These are phyloP conservation scores for Xanthoconium purpureum DNA, from an alignment of 768 basidiomycete species.

Conservation along the genomic window DNA sequence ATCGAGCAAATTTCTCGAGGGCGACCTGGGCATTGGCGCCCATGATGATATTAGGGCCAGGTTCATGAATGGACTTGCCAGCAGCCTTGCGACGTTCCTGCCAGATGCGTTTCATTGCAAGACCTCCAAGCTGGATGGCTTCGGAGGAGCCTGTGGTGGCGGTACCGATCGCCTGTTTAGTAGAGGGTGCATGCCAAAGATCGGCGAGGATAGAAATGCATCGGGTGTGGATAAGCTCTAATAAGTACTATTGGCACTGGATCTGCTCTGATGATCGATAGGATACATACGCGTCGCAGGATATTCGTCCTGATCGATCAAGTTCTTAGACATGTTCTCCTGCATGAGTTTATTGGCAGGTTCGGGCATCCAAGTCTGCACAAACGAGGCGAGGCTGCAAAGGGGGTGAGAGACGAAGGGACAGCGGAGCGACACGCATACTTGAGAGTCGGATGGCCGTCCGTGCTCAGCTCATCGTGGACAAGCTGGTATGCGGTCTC, in stretches of 20 bases:
- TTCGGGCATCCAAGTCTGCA: slow-evolving; percentile 62
- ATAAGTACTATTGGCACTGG: not conserved
- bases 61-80: slow-evolving; percentile 64
- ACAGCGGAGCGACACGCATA: not conserved
- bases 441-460: slow-evolving; percentile 56
- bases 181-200: slow-evolving; percentile 63
- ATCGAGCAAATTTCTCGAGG: slow-evolving; percentile 67
- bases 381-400: slow-evolving; percentile 55
- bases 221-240: slow-evolving; percentile 44
- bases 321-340: slow-evolving; percentile 65
- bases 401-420: not conserved
- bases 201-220: slow-evolving; percentile 58
- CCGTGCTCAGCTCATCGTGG: slow-evolving; percentile 61
- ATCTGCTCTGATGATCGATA: not conserved
- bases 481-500: slow-evolving; percentile 55
- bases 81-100: slow-evolving; percentile 62
- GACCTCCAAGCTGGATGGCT: slow-evolving; percentile 69
- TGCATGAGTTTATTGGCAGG: slow-evolving; percentile 52
- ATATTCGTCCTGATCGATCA: slow-evolving; percentile 71
- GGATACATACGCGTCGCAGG: slow-evolving; percentile 47
- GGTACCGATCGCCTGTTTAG: slow-evolving; percentile 57
- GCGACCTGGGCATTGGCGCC: slow-evolving; percentile 70
- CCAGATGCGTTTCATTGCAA: slow-evolving; percentile 72
- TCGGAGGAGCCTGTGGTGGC: slow-evolving; percentile 71
- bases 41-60: slow-evolving; percentile 64